phyloP scores from a whole-genome alignment of 805 yeast species.

The Blastobotrys robertii region DNA sequence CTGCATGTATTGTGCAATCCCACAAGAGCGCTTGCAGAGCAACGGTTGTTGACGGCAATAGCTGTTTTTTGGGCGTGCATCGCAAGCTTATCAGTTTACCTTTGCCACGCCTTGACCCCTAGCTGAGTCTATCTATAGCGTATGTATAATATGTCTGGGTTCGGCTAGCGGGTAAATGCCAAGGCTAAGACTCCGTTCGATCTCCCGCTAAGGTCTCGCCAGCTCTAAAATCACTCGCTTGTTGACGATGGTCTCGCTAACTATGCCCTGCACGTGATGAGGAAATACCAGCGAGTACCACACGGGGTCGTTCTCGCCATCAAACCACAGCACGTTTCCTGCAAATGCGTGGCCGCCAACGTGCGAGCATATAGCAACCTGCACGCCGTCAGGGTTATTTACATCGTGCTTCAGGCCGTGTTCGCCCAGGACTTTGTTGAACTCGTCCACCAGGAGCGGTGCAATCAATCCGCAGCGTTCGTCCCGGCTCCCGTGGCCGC shows the following conservation, averaged over 20 bases:
- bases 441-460: conserved; percentile 45
- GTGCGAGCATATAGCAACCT: conserved; percentile 57
- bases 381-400: conserved; percentile 23
- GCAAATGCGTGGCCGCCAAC: conserved; percentile 85
- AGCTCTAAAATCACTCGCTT: conserved; percentile 46
- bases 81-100: too few species aligned
- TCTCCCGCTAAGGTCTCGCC: conserved; percentile 16
- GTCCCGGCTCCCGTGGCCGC: conserved; percentile 61
- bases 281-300: conserved; percentile 80
- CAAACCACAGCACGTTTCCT: conserved; percentile 54
- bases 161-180: not conserved
- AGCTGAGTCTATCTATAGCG: not conserved
- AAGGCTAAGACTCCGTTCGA: too few species aligned
- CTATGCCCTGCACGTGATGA: conserved; percentile 53
- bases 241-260: conserved; percentile 41
- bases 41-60: not conserved
- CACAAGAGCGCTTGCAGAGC: not conserved
- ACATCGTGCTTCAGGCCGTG: conserved; percentile 27
- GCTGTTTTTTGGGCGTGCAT: too few species aligned
- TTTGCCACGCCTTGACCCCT: not conserved
- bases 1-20: too few species aligned
- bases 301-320: conserved; percentile 19
- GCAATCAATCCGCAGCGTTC: conserved; percentile 60
- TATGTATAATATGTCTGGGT: not conserved
- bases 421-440: conserved; percentile 31